A percentile compares a stretch with the other conserved stretches of the same genome.
Conservation (phyloP, 805 yeast species). For the Cyberlindnera meyerae region DNA sequence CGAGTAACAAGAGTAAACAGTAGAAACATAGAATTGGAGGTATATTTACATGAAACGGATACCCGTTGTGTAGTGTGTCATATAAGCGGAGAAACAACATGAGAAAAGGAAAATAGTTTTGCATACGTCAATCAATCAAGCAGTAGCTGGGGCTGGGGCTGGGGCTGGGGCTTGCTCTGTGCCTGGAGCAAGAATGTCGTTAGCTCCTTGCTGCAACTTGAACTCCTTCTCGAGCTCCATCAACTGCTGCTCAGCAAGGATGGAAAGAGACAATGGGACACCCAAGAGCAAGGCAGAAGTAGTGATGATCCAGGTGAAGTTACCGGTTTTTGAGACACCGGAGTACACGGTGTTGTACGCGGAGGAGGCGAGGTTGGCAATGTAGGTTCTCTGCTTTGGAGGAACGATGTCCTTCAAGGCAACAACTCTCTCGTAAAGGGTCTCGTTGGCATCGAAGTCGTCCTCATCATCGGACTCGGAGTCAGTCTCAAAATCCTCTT, state of each 20-base stretch:
- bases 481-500: conserved; percentile 43
- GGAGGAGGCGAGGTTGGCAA: conserved; percentile 31
- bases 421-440: conserved; percentile 76
- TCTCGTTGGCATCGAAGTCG: conserved; percentile 77
- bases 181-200: conserved; percentile 68
- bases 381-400: conserved; percentile 68
- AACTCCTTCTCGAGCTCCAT: conserved; percentile 92
- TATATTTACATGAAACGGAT: neutral
- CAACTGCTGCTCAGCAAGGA: conserved; percentile 88
- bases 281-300: conserved; percentile 83
- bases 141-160: conserved; percentile 30
- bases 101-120: too few species aligned
- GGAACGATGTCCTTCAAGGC: conserved; percentile 92
- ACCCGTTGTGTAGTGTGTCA: neutral
- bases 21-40: neutral
- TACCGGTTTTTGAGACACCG: conserved; percentile 60
- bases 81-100: too few species aligned
- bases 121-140: conserved; percentile 7
- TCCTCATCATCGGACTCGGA: conserved; percentile 39
- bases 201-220: conserved; percentile 73
- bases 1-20: too few species aligned
- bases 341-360: conserved; percentile 38
- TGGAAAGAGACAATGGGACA: conserved; percentile 86
- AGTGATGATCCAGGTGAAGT: conserved; percentile 77
- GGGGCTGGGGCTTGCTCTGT: conserved; percentile 40